Evolutionary conservation across 2,329 filamentous ascomycete species (phyloP).

Genomic region (Cordyceps javanica): DNA sequence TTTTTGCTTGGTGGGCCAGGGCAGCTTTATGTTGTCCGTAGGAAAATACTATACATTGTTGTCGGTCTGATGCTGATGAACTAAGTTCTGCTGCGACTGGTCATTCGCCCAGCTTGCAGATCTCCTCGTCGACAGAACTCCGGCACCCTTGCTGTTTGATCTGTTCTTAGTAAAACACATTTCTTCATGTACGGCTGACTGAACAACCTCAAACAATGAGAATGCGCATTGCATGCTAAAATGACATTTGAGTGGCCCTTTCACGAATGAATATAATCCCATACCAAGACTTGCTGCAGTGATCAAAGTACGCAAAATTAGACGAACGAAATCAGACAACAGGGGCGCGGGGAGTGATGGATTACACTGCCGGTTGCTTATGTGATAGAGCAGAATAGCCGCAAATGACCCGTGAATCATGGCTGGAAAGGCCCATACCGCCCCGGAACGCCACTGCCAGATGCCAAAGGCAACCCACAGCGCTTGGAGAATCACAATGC

Average conservation of each 20-base stretch:
- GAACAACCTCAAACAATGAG: neutral
- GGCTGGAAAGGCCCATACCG: neutral
- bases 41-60: neutral
- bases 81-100: neutral
- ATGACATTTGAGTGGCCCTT: neutral
- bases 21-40: too few relatives aligned
- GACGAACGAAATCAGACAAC: neutral
- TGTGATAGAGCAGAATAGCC: neutral
- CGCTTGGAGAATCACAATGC: neutral
- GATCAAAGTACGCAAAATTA: neutral
- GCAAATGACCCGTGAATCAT: neutral
- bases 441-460: neutral
- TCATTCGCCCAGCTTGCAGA: neutral
- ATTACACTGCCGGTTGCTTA: neutral
- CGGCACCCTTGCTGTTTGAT: neutral
- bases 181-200: neutral
- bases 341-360: neutral
- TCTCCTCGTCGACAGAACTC: neutral
- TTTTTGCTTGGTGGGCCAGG: too few relatives aligned
- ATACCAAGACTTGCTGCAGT: neutral
- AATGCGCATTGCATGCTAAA: neutral
- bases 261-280: neutral
- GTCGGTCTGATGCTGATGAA: neutral
- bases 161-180: neutral
- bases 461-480: neutral